These are phyloP conservation scores for Ustilago crameri DNA, from an alignment of 1,284 basidiomycete species.

Conservation along the genomic window DNA sequence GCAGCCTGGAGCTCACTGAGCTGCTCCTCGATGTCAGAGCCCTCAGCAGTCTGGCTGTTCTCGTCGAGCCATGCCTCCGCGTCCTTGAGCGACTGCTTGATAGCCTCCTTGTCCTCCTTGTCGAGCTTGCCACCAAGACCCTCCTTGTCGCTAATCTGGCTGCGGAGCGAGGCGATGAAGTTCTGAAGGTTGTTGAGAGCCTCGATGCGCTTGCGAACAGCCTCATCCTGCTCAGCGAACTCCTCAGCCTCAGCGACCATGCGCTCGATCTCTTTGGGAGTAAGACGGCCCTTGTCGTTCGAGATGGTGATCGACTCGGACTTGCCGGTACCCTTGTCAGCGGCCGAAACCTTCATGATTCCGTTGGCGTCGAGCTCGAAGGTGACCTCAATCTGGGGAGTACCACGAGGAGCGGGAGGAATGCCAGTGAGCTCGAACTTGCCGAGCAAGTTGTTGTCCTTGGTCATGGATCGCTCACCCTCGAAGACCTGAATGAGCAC, in stretches of 20 bases:
- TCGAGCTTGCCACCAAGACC: conserved; percentile 68
- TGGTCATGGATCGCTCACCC: conserved; percentile 93
- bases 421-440: conserved; percentile 94
- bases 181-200: conserved; percentile 66
- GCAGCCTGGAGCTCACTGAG: conserved; percentile 66
- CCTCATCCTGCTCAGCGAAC: conserved; percentile 67
- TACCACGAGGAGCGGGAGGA: conserved; percentile 92
- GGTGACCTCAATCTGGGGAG: conserved; percentile 70
- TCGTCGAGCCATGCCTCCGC: conserved; percentile 67
- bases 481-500: conserved; percentile 82
- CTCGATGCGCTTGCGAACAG: conserved; percentile 65
- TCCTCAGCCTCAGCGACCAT: conserved; percentile 68
- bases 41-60: conserved; percentile 64
- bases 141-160: conserved; percentile 66
- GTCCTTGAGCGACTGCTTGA: conserved; percentile 67
- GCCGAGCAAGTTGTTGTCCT: conserved; percentile 97
- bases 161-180: conserved; percentile 65
- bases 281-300: conserved; percentile 67
- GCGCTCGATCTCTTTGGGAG: conserved; percentile 66
- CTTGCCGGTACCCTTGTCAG: conserved; percentile 68
- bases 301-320: conserved; percentile 66
- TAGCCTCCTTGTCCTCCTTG: conserved; percentile 67
- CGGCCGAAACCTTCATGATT: conserved; percentile 67
- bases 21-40: conserved; percentile 67
- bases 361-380: conserved; percentile 68